Evolutionary conservation across 78 protist species (phyloP), one percentile per base, ranked within the genome.

Genomic region (Planoprotostelium fungivorum): DNA sequence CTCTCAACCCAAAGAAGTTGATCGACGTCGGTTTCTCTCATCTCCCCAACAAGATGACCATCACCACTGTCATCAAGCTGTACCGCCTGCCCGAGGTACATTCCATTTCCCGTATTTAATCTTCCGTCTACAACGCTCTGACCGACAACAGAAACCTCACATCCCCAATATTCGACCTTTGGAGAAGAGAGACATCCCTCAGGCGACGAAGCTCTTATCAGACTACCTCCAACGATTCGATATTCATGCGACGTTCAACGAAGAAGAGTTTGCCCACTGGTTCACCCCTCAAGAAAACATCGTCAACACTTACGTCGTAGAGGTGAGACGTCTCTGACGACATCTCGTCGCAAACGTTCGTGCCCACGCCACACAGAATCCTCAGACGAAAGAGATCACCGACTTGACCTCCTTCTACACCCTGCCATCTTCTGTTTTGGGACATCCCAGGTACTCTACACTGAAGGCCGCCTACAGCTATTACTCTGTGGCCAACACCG

Each of bases 401-500:
- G 99, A 98, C 89, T 37, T 98, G 84, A 31, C 92, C 51, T 36
- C 91, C 38, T 99, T 95, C 89, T 99, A 99, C 96, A 38, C 91
- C n/a, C 95, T 99, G 37, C 99, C 98, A 1, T 98, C 99, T 1
- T 90, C 98, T 29, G 83, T 98, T 63, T 87, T 99, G 84, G 92
- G 90, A 36, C n/a, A 97, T 92, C 89, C 83, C 63, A 88, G 91
- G 90, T 88, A 98, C 95, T 63, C 35, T 23, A 93, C 86, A 1
- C 95, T 97, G 83, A 93, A 88, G 38, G 99, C 99, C 0, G 99
- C 99, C 9, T 98, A 98, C 93, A 89, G 94, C 29, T 98, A 90
- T 97, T 99, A 98, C 97, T 93, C 96, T 92, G 96, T 97, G 28
- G 90, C 98, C 36, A 95, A 86, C n/a, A 91, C 89, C 29, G 85